Conservation (phyloP, 164 flowering plant genomes). For the Tetrastigma voinierianum region DNA sequence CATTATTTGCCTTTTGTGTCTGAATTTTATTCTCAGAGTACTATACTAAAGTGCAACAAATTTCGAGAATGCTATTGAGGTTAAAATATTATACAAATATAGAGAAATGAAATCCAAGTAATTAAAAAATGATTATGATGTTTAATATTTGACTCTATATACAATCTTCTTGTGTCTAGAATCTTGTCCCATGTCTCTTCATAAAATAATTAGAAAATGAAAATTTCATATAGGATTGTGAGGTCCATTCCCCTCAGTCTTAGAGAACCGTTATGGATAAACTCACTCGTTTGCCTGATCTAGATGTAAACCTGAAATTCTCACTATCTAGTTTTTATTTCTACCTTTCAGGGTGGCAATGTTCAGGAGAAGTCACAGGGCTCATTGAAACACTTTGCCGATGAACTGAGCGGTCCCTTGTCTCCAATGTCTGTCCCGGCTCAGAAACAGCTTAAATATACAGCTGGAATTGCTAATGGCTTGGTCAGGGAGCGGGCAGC, state of each 20-base stretch:
- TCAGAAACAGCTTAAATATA: conserved; percentile 86
- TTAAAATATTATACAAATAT: too few species aligned
- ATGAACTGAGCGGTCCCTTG: conserved; percentile 58
- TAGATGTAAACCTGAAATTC: too few species aligned
- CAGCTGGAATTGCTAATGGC: conserved; percentile 80
- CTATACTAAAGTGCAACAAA: not conserved
- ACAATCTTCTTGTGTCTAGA: not conserved
- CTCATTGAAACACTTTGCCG: conserved; percentile 62
- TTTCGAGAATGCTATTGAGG: not conserved
- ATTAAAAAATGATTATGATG: not conserved
- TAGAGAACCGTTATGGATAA: too few species aligned
- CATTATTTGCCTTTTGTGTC: conserved; percentile 9
- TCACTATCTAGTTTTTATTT: not conserved
- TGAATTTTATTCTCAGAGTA: not conserved
- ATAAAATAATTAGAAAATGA: not conserved
- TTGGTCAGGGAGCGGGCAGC: conserved; percentile 56
- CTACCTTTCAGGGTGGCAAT: conserved; percentile 16
- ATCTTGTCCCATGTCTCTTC: not conserved
- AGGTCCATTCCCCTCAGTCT: not conserved
- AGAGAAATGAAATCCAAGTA: not conserved
- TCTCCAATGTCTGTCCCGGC: conserved; percentile 82
- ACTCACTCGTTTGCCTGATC: not conserved
- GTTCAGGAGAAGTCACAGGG: conserved; percentile 54
- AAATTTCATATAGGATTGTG: not conserved
- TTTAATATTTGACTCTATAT: not conserved